Base-by-base conservation (phyloP, 1,284 basidiomycete genomes). In the Sparassis latifolia region DNA sequence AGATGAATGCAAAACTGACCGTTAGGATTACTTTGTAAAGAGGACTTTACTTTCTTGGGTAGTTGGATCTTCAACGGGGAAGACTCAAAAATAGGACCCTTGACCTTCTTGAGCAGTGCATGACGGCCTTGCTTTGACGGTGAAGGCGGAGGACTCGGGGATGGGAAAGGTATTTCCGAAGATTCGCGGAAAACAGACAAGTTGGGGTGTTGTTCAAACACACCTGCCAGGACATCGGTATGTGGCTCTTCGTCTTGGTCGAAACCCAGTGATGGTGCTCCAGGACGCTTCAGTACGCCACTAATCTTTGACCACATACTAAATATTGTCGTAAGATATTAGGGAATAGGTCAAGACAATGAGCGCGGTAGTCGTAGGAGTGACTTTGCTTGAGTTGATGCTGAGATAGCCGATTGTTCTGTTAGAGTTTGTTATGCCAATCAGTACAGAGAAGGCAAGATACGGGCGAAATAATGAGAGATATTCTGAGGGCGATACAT, bases 251-350 rank as follows among this genome's bases (percentile, higher is more conserved):
- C 75, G 49, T 72, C 70, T 32, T 71, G 66, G 50, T 66, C 71
- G 37, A 68, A 50, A 33, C 53, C 51, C 33, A 50, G 47, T 20
- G 55, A 48, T 12, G 62, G 61, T 12, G 62, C 62, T 35, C 53
- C 58, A 30, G 63, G 57, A 9, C 64, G 71, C 55, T 77, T 82
- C 57, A 84, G 69, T 37, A 72, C 78, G 55, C 69, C 75, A 61
- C 73, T 78, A 42, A 85, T 59, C 65, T 78, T 85, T 3, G 79
- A 74, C 82, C 81, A 84, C 83, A 85, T 85, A 6, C 20, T 20
- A 20, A 20, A 20, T 20, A 20, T 20, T 20, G 20, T 20, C 20
- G 20, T 20, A 20, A 20, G 20, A 20, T 20, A 20, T 20, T 20
- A 20, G 20, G 20, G 20, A 20, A 20, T 20, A 20, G 20, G 20